Base-by-base conservation (phyloP, 2,329 filamentous ascomycete genomes). In the Colletotrichum cordylinicola region DNA sequence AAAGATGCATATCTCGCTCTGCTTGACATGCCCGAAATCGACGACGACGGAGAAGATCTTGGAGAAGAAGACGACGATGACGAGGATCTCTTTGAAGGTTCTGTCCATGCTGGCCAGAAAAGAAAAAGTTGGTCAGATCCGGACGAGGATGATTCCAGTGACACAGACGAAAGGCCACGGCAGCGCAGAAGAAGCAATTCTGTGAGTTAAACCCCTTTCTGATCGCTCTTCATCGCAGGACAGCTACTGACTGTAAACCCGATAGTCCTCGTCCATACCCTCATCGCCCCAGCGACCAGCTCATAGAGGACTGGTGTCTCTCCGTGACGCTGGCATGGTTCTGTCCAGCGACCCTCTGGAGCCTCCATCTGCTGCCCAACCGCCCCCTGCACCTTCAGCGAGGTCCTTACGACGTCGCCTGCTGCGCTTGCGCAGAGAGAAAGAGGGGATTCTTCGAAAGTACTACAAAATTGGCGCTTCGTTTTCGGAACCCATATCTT, bases 401-500 rank as follows among this genome's bases (percentile, higher is more conserved):
- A 91, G 92, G 77, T 90, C 91, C 9, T 88, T 98, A 69, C 91
- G 95, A 77, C 91, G 92, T 78, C 93, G 93, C 62, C 88, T 98
- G 6, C 84, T 98, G 48, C 92, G 92, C 74, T 88, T 98, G 79
- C 93, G 95, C 70, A 89, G 91, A 76, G 94, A 96, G 80, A 93
- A 98, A 79, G 95, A 98, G 83, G 84, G 86, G 0, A 89, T 96
- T 1, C 87, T 98, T 48, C 92, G 94, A 66, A 90, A 92, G 77
- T 98, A 99, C 85, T 98, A 98, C 86, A 91, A 92, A 33, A 90
- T 95, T 35, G 97, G 97, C 55, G 93, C 95, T 4, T 98, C 96
- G 3, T 98, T 98, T 82, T 96, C 96, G 0, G 97, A 99, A 82
- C 97, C 97, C 1, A 95, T 98, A 71, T 97, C 96, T 0, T 98